These are phyloP conservation scores for Decorospora gaudefroyi DNA, from an alignment of 2,329 filamentous ascomycete species.

Conservation along the genomic window DNA sequence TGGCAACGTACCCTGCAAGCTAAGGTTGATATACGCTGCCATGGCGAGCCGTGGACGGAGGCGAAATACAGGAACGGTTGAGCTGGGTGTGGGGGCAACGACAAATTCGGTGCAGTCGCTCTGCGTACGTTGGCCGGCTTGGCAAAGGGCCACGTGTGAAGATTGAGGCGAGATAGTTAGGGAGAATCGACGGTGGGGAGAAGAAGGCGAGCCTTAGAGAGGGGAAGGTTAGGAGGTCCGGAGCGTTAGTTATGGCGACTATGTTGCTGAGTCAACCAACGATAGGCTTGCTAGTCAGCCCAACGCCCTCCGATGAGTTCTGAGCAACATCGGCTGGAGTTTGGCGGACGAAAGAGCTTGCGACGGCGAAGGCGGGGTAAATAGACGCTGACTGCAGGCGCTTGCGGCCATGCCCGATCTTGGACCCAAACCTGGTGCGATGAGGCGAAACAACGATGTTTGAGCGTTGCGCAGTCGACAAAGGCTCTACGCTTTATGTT, in stretches of 20 bases:
- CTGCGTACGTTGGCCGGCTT: background rate
- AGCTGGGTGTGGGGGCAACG: background rate
- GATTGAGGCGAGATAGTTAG: background rate
- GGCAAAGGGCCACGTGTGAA: background rate
- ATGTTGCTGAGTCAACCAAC: too few species aligned
- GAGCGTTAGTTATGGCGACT: background rate
- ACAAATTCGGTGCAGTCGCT: background rate
- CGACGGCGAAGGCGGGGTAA: too few species aligned
- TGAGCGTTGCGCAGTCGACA: too few species aligned
- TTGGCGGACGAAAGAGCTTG: too few species aligned
- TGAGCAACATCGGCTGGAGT: too few species aligned
- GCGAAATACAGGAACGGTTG: background rate
- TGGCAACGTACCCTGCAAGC: slow-evolving; percentile 10
- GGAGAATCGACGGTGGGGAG: background rate
- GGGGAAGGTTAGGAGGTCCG: background rate
- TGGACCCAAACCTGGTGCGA: too few species aligned
- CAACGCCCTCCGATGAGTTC: too few species aligned
- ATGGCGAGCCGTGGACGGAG: slow-evolving; percentile 5
- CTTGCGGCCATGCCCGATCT: too few species aligned
- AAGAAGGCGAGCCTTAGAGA: slow-evolving; percentile 1
- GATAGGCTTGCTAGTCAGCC: too few species aligned
- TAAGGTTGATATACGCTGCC: slow-evolving; percentile 17
- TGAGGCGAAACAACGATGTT: too few species aligned
- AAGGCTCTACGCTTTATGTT: too few species aligned
- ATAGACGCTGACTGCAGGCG: too few species aligned